Percentiles rank a stretch among this genome's conserved stretches.
Evolutionary conservation across 2,329 filamentous ascomycete species (phyloP).

Genomic region (Epichloe typhina): DNA sequence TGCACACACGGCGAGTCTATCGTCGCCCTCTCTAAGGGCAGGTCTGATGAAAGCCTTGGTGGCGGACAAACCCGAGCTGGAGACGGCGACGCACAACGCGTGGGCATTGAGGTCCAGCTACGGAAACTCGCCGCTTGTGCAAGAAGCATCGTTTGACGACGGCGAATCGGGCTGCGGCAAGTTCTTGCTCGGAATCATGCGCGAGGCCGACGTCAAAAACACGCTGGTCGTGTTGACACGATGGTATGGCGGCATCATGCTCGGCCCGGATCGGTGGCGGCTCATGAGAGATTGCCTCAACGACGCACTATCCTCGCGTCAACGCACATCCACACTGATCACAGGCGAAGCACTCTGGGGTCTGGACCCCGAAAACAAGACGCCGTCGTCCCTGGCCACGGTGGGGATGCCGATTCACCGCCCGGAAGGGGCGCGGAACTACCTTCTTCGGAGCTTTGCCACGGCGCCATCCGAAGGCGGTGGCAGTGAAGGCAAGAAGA

Average conservation of each 20-base stretch:
- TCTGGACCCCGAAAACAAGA: slow-evolving; percentile 40
- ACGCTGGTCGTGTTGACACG: slow-evolving; percentile 45
- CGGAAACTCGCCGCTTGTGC: slow-evolving; percentile 25
- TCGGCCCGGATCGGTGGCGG: slow-evolving; percentile 49
- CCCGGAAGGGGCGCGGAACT: slow-evolving; percentile 53
- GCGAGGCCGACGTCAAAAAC: slow-evolving; percentile 35
- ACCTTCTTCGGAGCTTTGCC: slow-evolving; percentile 47
- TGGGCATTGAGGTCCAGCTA: slow-evolving; percentile 31
- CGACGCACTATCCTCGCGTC: slow-evolving; percentile 38
- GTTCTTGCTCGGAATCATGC: slow-evolving; percentile 41
- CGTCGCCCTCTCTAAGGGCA: slow-evolving; percentile 28
- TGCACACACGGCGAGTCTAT: slow-evolving; percentile 31
- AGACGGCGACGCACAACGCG: slow-evolving; percentile 44
- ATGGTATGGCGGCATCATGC: slow-evolving; percentile 49
- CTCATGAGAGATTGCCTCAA: slow-evolving; percentile 46
- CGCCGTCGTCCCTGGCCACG: slow-evolving; percentile 22
- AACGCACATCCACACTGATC: slow-evolving; percentile 20
- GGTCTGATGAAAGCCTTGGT: slow-evolving; percentile 35
- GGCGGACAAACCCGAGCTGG: slow-evolving; percentile 33
- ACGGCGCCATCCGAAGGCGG: slow-evolving; percentile 20
- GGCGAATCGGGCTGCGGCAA: slow-evolving; percentile 47
- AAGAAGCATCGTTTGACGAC: slow-evolving; percentile 44
- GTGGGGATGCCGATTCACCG: slow-evolving; percentile 58
- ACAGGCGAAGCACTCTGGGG: slow-evolving; percentile 47
- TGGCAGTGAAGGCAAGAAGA: slow-evolving; percentile 30